These are phyloP conservation scores for Phaeosphaeria sp. DNA, from an alignment of 2,329 filamentous ascomycete species.

Conservation along the genomic window DNA sequence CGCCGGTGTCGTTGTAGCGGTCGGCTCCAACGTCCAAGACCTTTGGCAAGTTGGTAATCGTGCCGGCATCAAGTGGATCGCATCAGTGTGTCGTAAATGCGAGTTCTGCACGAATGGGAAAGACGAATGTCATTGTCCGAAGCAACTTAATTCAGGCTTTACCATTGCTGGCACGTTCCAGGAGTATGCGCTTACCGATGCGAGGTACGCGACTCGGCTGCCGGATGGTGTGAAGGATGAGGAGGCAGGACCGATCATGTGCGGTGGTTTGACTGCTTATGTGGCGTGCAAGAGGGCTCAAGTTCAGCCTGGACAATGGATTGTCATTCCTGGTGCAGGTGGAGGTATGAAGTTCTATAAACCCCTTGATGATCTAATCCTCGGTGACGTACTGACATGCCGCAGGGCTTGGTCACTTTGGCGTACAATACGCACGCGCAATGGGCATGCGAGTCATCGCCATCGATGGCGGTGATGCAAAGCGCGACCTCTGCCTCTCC, in stretches of 20 bases:
- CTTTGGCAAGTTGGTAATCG: slow-evolving; percentile 59
- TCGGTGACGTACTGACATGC: too few species aligned
- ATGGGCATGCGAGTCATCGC: slow-evolving; percentile 66
- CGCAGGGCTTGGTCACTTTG: slow-evolving; percentile 33
- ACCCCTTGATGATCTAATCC: too few species aligned
- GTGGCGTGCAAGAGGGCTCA: slow-evolving; percentile 52
- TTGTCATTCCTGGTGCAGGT: slow-evolving; percentile 48
- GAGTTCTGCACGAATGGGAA: slow-evolving; percentile 75
- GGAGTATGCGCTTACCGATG: slow-evolving; percentile 52
- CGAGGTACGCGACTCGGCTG: slow-evolving; percentile 54
- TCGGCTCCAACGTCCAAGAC: slow-evolving; percentile 76
- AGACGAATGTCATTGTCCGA: slow-evolving; percentile 53
- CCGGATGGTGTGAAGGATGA: slow-evolving; percentile 54
- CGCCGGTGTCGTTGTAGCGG: slow-evolving; percentile 75
- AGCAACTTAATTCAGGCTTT: slow-evolving; percentile 72
- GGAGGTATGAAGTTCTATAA: slow-evolving; percentile 39
- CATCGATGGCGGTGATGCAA: slow-evolving; percentile 59
- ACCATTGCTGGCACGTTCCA: slow-evolving; percentile 53
- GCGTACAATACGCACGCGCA: slow-evolving; percentile 52
- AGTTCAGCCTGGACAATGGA: slow-evolving; percentile 49
- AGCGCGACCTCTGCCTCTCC: slow-evolving; percentile 54
- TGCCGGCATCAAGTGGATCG: slow-evolving; percentile 73
- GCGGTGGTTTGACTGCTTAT: slow-evolving; percentile 58
- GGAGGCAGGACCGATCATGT: slow-evolving; percentile 56
- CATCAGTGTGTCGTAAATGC: slow-evolving; percentile 82